phyloP scores from a whole-genome alignment of 208 protist species.

The Endotrypanum monterogeii region DNA sequence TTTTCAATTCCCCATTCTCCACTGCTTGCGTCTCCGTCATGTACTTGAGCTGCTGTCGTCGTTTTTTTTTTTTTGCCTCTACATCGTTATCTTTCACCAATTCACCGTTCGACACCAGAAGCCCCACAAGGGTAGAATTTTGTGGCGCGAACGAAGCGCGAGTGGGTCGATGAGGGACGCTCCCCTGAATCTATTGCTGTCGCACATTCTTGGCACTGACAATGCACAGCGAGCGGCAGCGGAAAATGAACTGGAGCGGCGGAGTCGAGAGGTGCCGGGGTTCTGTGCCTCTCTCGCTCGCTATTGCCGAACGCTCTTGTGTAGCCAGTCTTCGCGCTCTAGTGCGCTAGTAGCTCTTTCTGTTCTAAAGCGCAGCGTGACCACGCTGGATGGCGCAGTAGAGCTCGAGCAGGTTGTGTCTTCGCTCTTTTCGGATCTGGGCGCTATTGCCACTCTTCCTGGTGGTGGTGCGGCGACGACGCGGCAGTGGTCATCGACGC shows the following conservation, averaged over 20 bases:
- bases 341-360: slow-evolving; percentile 39
- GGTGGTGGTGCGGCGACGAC: not conserved
- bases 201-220: slow-evolving; percentile 43
- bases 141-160: not conserved
- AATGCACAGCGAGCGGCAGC: slow-evolving; percentile 44
- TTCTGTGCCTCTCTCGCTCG: slow-evolving; percentile 32
- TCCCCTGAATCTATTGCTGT: slow-evolving; percentile 33
- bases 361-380: slow-evolving; percentile 47
- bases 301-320: slow-evolving; percentile 21
- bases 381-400: not conserved
- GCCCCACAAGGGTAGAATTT: no score
- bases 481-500: slow-evolving; percentile 16
- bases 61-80: not conserved
- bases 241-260: slow-evolving; percentile 44
- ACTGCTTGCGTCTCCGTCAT: not conserved
- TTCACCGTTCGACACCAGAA: not conserved
- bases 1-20: not conserved
- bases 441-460: slow-evolving; percentile 3
- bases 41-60: not conserved
- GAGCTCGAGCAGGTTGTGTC: slow-evolving; percentile 24
- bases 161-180: not conserved
- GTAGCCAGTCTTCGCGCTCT: slow-evolving; percentile 5
- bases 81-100: not conserved
- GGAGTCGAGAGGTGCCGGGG: slow-evolving; percentile 20
- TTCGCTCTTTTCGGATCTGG: slow-evolving; percentile 17